These are phyloP conservation scores for Boletus pseudo-olivaceus DNA, from an alignment of 768 basidiomycete species.

Conservation along the genomic window DNA sequence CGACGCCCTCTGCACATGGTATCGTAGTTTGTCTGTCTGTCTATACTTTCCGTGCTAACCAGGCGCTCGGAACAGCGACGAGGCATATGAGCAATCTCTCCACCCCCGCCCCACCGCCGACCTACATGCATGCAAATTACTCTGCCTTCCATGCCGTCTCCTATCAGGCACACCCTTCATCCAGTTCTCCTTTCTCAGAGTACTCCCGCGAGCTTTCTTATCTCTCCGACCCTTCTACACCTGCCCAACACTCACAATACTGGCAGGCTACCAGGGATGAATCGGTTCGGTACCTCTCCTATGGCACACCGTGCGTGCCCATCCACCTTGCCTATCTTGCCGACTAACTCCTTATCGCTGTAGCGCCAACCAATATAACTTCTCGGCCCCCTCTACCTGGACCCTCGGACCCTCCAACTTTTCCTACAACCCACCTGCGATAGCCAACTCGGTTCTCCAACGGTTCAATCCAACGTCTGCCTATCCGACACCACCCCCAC, in stretches of 20 bases:
- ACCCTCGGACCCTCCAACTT: slow-evolving; percentile 41
- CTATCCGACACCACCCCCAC: slow-evolving; percentile 71
- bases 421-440: slow-evolving; percentile 50
- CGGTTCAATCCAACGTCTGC: slow-evolving; percentile 55
- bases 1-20: slow-evolving; percentile 78
- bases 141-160: slow-evolving; percentile 23
- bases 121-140: slow-evolving; percentile 53
- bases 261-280: slow-evolving; percentile 66
- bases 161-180: slow-evolving; percentile 32
- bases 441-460: slow-evolving; percentile 66
- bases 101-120: slow-evolving; percentile 55
- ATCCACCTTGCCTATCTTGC: background rate
- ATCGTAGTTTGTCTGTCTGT: slow-evolving; percentile 4
- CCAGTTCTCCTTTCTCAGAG: slow-evolving; percentile 60
- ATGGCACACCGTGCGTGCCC: slow-evolving; percentile 46
- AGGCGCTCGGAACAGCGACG: slow-evolving; percentile 44
- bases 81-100: slow-evolving; percentile 63
- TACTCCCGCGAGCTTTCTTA: slow-evolving; percentile 62
- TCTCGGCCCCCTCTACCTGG: slow-evolving; percentile 41
- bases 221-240: slow-evolving; percentile 46
- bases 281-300: slow-evolving; percentile 56
- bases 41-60: slow-evolving; percentile 16
- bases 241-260: slow-evolving; percentile 48
- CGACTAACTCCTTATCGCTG: slow-evolving; percentile 6
- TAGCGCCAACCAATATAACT: slow-evolving; percentile 27